phyloP scores from a whole-genome alignment of 768 basidiomycete genomes.

The Omphalotus guepiniiformis region DNA sequence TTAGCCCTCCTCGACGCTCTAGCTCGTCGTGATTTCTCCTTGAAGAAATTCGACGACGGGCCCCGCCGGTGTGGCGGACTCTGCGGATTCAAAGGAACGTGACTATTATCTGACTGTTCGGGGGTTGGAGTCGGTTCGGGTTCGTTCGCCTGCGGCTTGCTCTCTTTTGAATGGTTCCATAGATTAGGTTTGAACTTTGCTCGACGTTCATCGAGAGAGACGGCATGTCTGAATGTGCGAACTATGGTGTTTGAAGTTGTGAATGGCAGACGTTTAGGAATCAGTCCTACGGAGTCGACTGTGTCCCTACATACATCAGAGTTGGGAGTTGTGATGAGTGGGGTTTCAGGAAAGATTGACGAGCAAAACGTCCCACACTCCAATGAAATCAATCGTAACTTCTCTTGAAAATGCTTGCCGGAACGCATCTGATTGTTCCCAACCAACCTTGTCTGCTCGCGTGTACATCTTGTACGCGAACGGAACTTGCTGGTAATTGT shows the following conservation, averaged over 20 bases:
- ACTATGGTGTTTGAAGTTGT: conserved; percentile 25
- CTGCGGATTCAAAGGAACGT: background rate
- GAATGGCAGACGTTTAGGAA: conserved; percentile 14
- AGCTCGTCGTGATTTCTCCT: too few species aligned
- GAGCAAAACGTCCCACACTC: conserved; percentile 40
- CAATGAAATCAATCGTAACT: conserved; percentile 49
- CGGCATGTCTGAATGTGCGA: conserved; percentile 35
- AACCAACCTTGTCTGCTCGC: conserved; percentile 21
- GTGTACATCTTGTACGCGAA: conserved; percentile 61
- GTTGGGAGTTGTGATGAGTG: background rate
- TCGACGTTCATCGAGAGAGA: conserved; percentile 38
- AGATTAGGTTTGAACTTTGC: conserved; percentile 34
- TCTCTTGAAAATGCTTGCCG: conserved; percentile 44
- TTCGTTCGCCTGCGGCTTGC: background rate
- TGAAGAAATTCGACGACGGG: background rate
- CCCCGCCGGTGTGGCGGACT: background rate
- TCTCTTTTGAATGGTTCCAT: conserved; percentile 11
- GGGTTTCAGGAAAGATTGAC: background rate
- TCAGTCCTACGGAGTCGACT: conserved; percentile 13
- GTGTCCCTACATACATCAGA: conserved; percentile 11
- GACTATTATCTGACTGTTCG: background rate
- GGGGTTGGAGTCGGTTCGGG: background rate
- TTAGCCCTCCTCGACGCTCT: background rate
- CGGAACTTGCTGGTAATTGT: conserved; percentile 51
- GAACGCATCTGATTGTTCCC: conserved; percentile 37